Percentiles rank a stretch among this genome's conserved stretches.
Conservation (phyloP, 2,329 filamentous ascomycete species). For the Penicillium hordei region DNA sequence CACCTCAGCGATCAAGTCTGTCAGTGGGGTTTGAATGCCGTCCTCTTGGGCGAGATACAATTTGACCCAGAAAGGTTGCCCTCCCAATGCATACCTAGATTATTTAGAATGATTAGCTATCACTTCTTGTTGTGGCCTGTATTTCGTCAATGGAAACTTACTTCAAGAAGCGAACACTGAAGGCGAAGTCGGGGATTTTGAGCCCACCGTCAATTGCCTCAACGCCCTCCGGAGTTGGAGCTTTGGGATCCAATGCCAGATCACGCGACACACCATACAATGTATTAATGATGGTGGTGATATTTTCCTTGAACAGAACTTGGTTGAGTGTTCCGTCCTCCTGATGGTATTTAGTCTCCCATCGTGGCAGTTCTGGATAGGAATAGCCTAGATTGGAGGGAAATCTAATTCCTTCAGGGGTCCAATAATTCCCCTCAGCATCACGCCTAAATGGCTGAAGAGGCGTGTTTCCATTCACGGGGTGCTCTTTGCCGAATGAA, state of each 20-base stretch:
- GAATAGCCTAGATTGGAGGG: constrained; percentile 9
- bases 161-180: constrained; percentile 15
- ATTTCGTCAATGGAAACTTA: neutral
- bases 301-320: neutral
- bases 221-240: constrained; percentile 4
- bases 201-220: constrained; percentile 11
- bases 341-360: constrained; percentile 2
- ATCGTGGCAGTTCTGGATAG: constrained; percentile 6
- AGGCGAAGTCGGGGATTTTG: constrained; percentile 8
- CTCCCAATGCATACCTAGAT: constrained; percentile 12
- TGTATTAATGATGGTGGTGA: neutral
- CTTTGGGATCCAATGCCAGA: constrained; percentile 7
- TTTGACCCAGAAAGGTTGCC: constrained; percentile 12
- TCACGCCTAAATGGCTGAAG: constrained; percentile 8
- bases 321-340: constrained; percentile 6
- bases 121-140: neutral
- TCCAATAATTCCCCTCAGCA: constrained; percentile 5
- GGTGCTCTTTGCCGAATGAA: constrained; percentile 5
- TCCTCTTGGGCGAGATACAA: constrained; percentile 14
- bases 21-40: constrained; percentile 2
- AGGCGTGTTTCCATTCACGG: constrained; percentile 1
- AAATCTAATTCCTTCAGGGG: neutral
- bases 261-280: constrained; percentile 11
- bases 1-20: constrained; percentile 11
- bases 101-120: neutral